These are phyloP conservation scores for Fragaria ananassa DNA, from an alignment of 306 rosid genomes.

Conservation along the genomic window DNA sequence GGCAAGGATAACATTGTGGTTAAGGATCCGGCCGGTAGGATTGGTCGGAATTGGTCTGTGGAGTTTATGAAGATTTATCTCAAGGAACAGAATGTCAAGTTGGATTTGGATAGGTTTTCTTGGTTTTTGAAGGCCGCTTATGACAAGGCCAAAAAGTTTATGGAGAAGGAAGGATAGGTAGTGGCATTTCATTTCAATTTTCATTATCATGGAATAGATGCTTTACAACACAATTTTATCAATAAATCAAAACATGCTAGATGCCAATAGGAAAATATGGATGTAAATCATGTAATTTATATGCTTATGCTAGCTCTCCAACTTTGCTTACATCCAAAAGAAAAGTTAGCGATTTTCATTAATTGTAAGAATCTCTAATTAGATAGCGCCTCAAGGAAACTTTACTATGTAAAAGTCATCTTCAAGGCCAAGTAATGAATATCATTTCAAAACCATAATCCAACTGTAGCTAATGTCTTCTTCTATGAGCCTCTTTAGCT, in stretches of 20 bases:
- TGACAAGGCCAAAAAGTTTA: conserved; percentile 7
- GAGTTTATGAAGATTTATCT: conserved; percentile 12
- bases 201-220: neutral
- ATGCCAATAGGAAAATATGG: neutral
- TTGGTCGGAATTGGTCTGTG: neutral
- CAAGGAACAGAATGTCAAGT: conserved; percentile 13
- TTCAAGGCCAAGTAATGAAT: conserved; percentile 11
- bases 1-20: conserved; percentile 10
- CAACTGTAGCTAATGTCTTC: neutral
- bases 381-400: neutral
- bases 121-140: conserved; percentile 10
- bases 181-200: neutral
- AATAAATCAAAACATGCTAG: neutral
- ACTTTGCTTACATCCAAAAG: neutral
- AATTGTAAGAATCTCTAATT: conserved; percentile 3
- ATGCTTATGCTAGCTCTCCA: neutral
- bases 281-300: neutral
- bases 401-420: neutral
- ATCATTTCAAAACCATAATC: neutral
- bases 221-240: neutral
- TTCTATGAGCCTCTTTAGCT: neutral
- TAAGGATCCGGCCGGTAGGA: neutral
- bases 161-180: conserved; percentile 6
- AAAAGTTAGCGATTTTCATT: neutral
- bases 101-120: conserved; percentile 15